phyloP scores from a whole-genome alignment of 345 rosid genomes.

The Corymbia maculata region DNA sequence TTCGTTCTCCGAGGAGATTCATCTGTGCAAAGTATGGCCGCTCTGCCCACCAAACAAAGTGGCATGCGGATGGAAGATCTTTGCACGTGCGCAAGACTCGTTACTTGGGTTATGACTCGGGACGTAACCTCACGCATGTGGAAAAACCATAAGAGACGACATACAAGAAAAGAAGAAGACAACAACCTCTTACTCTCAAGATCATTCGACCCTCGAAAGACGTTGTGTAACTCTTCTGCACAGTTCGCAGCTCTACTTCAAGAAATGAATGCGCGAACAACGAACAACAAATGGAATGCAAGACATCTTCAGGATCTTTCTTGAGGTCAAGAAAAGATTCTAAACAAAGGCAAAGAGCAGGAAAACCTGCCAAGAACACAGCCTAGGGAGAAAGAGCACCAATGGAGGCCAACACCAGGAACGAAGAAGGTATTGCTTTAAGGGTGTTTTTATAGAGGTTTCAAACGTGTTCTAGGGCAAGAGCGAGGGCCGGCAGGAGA shows the following conservation, averaged over 20 bases:
- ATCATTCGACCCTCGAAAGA: not conserved
- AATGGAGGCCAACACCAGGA: not conserved
- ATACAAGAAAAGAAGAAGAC: not conserved
- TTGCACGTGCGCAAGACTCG: constrained; percentile 11
- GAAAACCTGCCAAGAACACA: not conserved
- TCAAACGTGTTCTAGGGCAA: not conserved
- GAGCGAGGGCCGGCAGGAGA: not conserved
- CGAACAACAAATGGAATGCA: not conserved
- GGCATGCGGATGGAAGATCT: constrained; percentile 49
- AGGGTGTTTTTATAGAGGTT: not conserved
- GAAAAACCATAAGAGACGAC: not conserved
- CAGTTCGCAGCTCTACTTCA: not conserved
- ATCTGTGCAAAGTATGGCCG: constrained; percentile 35
- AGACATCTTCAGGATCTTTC: not conserved
- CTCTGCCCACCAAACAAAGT: constrained; percentile 11
- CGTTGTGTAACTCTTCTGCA: not conserved
- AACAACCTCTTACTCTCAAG: not conserved
- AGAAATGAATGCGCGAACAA: not conserved
- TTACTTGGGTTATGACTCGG: not conserved
- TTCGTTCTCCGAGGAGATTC: not conserved
- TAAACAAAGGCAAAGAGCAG: not conserved
- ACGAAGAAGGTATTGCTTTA: not conserved
- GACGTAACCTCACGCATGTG: not conserved
- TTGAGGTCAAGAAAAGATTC: not conserved
- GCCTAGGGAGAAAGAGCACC: not conserved